A percentile compares a stretch with the other conserved stretches of the same genome.
These are phyloP conservation scores for Microsporum ferrugineum DNA, from an alignment of 2,329 filamentous ascomycete species.

Conservation along the genomic window DNA sequence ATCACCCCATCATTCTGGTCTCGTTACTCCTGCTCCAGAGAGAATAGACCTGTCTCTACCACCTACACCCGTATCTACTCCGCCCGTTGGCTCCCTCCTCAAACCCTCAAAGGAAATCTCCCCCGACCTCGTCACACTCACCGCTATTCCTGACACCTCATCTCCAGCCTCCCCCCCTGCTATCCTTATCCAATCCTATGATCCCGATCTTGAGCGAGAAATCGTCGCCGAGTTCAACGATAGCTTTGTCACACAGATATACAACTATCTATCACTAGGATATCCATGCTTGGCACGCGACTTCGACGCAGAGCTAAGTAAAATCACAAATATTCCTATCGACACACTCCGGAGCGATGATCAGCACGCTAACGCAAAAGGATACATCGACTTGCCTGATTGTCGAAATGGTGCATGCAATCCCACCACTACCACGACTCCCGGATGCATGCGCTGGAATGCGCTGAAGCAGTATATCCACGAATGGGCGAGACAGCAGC, in stretches of 20 bases:
- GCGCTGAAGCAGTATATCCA: constrained; percentile 72
- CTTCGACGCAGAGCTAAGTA: constrained; percentile 75
- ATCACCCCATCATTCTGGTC: not conserved
- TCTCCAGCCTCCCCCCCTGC: not conserved
- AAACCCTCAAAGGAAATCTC: not conserved
- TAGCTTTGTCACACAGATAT: constrained; percentile 83
- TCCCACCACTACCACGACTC: constrained; percentile 26
- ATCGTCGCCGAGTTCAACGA: constrained; percentile 63
- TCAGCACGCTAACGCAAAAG: constrained; percentile 51
- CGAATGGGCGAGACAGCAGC: constrained; percentile 84
- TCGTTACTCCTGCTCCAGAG: not conserved
- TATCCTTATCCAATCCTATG: constrained; percentile 1
- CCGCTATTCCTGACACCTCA: constrained; percentile 6
- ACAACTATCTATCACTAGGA: constrained; percentile 88
- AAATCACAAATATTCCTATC: constrained; percentile 61
- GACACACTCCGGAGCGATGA: constrained; percentile 63
- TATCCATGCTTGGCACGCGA: constrained; percentile 74
- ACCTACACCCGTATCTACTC: not conserved
- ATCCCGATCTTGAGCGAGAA: constrained; percentile 13
- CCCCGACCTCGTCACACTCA: not conserved
- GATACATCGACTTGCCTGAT: constrained; percentile 53
- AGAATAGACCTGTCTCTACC: not conserved
- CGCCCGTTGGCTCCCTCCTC: not conserved
- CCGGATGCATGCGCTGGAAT: constrained; percentile 64
- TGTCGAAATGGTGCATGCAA: not conserved